Conservation (phyloP, 73 alveolate species). For the Paramecium primaurelia region DNA sequence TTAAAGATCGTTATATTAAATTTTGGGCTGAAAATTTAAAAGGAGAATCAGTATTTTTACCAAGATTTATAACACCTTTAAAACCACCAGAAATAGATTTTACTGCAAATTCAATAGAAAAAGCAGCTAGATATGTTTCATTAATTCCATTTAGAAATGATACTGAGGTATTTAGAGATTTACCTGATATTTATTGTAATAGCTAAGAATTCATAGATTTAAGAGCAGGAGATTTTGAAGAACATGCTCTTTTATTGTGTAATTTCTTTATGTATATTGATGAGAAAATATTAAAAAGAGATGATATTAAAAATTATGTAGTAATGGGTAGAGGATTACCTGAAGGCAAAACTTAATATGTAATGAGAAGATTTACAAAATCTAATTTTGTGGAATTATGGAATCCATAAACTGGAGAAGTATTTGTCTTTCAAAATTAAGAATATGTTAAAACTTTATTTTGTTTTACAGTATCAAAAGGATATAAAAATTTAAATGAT, state of each 20-base stretch:
- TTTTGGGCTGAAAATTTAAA: constrained; percentile 91
- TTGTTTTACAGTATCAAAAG: constrained; percentile 82
- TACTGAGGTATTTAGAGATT: constrained; percentile 89
- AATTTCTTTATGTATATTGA: constrained; percentile 95
- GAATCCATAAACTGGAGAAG: constrained; percentile 95
- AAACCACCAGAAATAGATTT: constrained; percentile 85
- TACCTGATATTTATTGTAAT: constrained; percentile 98
- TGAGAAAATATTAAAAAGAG: constrained; percentile 63
- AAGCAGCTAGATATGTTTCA: constrained; percentile 95
- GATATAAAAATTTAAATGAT: constrained; percentile 70
- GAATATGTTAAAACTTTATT: constrained; percentile 69
- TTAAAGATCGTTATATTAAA: constrained; percentile 81
- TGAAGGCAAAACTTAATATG: constrained; percentile 97
- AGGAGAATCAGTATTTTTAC: constrained; percentile 88
- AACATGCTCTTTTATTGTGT: constrained; percentile 97
- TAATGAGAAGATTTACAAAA: constrained; percentile 79
- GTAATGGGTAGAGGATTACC: constrained; percentile 98
- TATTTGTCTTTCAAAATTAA: constrained; percentile 86
- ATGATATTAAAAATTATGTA: constrained; percentile 81
- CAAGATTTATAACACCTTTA: constrained; percentile 85
- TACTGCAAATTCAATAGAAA: constrained; percentile 90
- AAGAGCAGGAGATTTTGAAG: constrained; percentile 98
- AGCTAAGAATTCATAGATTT: constrained; percentile 92
- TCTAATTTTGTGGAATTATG: constrained; percentile 92
- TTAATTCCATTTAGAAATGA: constrained; percentile 96